These are phyloP conservation scores for Aspergillus melleus DNA, from an alignment of 2,329 filamentous ascomycete species.

Conservation along the genomic window DNA sequence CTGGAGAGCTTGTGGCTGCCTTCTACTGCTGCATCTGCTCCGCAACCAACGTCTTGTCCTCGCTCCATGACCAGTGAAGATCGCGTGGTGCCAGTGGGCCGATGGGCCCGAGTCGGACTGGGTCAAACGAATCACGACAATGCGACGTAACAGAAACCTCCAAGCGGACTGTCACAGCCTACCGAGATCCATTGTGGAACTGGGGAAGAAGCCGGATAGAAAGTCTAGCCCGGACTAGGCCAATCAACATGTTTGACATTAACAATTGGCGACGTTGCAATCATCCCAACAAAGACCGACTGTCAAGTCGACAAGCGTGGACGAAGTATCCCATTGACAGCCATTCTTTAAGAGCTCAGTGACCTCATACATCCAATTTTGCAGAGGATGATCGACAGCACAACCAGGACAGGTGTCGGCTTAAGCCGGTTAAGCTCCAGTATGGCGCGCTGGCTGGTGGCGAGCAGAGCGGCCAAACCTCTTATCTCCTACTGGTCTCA, in stretches of 20 bases:
- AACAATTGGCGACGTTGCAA: neutral
- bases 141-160: conserved; percentile 23
- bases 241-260: neutral
- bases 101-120: conserved; percentile 2
- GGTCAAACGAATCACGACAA: conserved; percentile 17
- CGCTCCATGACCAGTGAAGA: conserved; percentile 17
- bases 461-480: neutral
- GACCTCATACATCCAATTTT: neutral
- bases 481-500: neutral
- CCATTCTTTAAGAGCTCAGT: too few relatives aligned
- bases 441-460: neutral
- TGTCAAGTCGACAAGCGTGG: neutral
- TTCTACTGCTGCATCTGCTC: neutral
- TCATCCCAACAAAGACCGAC: neutral
- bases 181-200: conserved; percentile 13
- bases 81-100: conserved; percentile 18
- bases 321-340: too few relatives aligned
- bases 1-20: neutral
- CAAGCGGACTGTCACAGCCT: conserved; percentile 4
- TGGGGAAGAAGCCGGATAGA: conserved; percentile 16
- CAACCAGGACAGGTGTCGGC: neutral
- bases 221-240: neutral
- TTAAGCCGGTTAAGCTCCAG: conserved; percentile 5
- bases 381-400: neutral
- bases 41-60: neutral